A percentile compares a stretch with the other conserved stretches of the same genome.
phyloP scores from a whole-genome alignment of 805 yeast genomes.

The Groenewaldozyma salmanticensis region DNA sequence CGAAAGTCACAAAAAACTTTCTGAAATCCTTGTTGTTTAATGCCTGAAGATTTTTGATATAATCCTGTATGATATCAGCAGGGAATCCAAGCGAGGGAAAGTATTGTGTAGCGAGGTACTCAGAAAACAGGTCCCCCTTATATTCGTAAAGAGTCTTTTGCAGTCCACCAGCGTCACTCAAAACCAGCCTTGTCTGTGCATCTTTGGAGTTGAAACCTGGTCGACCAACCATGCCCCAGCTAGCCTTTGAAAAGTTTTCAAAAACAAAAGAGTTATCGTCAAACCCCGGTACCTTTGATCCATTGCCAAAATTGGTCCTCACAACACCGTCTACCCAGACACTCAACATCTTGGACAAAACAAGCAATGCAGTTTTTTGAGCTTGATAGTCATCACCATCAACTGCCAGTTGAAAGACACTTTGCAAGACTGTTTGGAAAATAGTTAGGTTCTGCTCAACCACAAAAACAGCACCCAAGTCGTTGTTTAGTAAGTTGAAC shows the following conservation, averaged over 20 bases:
- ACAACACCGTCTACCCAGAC: conserved; percentile 63
- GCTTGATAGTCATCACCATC: conserved; percentile 53
- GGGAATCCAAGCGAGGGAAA: conserved; percentile 51
- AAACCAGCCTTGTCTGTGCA: conserved; percentile 66
- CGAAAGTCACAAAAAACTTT: conserved; percentile 51
- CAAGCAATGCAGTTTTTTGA: conserved; percentile 60
- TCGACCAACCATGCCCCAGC: conserved; percentile 75
- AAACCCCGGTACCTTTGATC: conserved; percentile 55
- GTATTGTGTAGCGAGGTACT: conserved; percentile 43
- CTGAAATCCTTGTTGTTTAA: conserved; percentile 55
- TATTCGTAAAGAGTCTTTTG: conserved; percentile 52
- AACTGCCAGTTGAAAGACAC: conserved; percentile 55
- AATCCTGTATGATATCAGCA: conserved; percentile 46
- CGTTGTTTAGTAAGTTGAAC: conserved; percentile 63
- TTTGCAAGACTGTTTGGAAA: conserved; percentile 51
- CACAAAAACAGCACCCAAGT: conserved; percentile 66
- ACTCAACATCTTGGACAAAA: conserved; percentile 51
- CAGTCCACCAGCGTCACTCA: conserved; percentile 63
- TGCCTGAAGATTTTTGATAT: conserved; percentile 48
- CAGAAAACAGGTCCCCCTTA: conserved; percentile 38
- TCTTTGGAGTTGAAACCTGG: conserved; percentile 60
- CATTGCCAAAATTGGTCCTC: conserved; percentile 35
- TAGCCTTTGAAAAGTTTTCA: conserved; percentile 53
- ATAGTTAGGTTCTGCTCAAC: conserved; percentile 54
- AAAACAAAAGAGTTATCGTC: conserved; percentile 49